phyloP scores from a whole-genome alignment of 2,329 filamentous ascomycete species.

The Chrysosporium queenslandicum region DNA sequence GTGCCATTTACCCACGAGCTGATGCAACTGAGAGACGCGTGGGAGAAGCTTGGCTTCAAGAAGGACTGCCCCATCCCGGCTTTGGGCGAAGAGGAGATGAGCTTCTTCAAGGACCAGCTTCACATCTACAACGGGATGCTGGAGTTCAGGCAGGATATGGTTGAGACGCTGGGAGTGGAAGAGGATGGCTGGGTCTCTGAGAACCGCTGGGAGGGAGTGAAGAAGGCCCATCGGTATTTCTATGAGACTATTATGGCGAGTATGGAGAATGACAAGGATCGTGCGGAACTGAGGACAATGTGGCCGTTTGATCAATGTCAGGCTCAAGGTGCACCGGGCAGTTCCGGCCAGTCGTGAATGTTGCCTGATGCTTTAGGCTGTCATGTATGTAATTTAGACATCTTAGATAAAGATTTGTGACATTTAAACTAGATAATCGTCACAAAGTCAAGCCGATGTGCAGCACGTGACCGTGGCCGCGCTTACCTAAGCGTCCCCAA shows the following conservation, averaged over 20 bases:
- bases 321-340: background rate
- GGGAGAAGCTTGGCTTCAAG: conserved; percentile 32
- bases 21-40: conserved; percentile 31
- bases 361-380: background rate
- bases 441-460: too few relatives aligned
- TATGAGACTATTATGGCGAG: conserved; percentile 15
- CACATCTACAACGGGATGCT: conserved; percentile 15
- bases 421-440: too few relatives aligned
- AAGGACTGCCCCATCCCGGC: conserved; percentile 18
- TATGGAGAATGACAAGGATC: conserved; percentile 16
- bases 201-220: conserved; percentile 16
- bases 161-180: conserved; percentile 17
- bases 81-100: conserved; percentile 13
- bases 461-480: too few relatives aligned
- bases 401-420: too few relatives aligned
- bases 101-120: conserved; percentile 16
- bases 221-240: conserved; percentile 12
- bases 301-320: conserved; percentile 18
- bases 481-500: too few relatives aligned
- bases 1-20: conserved; percentile 34
- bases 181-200: conserved; percentile 16
- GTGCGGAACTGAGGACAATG: conserved; percentile 17
- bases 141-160: conserved; percentile 15
- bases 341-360: background rate
- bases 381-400: too few relatives aligned